Evolutionary conservation across 2,329 filamentous ascomycete species (phyloP), one percentile per base, ranked within the genome.

Genomic region (Talaromyces sp.): DNA sequence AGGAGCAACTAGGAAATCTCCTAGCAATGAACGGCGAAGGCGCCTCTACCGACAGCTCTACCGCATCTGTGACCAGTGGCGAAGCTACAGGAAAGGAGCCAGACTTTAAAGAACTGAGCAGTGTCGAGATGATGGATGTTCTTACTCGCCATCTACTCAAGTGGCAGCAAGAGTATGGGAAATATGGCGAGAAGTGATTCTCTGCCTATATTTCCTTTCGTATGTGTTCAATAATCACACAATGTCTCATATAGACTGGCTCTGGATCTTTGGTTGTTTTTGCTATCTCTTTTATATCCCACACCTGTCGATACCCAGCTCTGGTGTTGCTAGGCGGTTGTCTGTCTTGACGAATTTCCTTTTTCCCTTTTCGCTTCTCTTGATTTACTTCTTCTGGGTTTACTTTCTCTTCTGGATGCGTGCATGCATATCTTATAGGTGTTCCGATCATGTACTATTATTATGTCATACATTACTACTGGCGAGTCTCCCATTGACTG

Each of bases 91-190:
- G 66, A 52, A 72, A 75, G 54, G 75, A 79, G 62, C 73, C 70
- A 68, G 84, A 88, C 1, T 96, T 96, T 74, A 90, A 88, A 67
- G 85, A 89, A 8, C 79, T 96, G 65, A 90, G 81, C 61, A 92
- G 89, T 67, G 81, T 91, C 65, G 91, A 96, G 76, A 96, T 96
- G 91, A 96, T 96, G 91, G 92, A 96, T 73, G 83, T 87, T 68
- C 76, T 96, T 73, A 93, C 89, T 64, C 84, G 89, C 64, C 87
- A 92, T 72, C 83, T 96, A 69, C 85, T 94, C 67, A 89, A 90
- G 70, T 96, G 91, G 91, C 91, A 96, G 77, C 88, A 89, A 66
- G 85, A 90, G 70, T 92, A 79, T 73, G 81, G 82, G 51, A 81
- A 82, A 66, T 80, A 78, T 64, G 80, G 80, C 18, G 81, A 83